Evolutionary conservation across 768 basidiomycete species (phyloP), one percentile per base, ranked within the genome.

Genomic region (Tephrocybe sp.): DNA sequence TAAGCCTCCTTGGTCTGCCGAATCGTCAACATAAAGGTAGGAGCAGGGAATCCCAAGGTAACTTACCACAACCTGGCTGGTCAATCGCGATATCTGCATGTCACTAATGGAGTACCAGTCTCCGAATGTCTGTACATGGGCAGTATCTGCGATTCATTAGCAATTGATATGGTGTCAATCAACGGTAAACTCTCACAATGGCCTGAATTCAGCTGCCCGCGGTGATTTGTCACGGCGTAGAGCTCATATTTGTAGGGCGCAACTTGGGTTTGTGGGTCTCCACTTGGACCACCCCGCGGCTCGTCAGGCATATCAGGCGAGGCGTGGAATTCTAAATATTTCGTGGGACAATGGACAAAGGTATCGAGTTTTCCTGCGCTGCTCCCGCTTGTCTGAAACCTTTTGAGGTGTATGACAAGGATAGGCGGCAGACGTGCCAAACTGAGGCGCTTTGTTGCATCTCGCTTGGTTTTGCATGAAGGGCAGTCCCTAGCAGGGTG

Each of bases 361-460:
- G 95, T 97, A 67, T 98, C 95, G 47, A 98, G 84, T 73, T 98
- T 98, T 72, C 98, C 94, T 32, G 91, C 94, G 68, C 96, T 97
- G 2, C 83, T 84, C 1, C 93, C 93, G 57, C 92, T 89, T 58
- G 85, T 84, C 46, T 90, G 89, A 73, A 97, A 97, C 38, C 94
- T 83, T 64, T 97, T 97, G 35, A 97, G 76, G 61, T 95, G 92
- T 57, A 97, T 91, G 57, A 97, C 73, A 13, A 99, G 77, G 34
- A 99, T 84, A 0, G 96, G 95, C 0, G 96, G 96, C 10, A 98
- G 77, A 14, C 97, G 89, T 4, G 96, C 90, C 22, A 99, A 77
- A 0, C 93, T 89, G 5, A 99, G 79, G 17, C 79, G 83, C 66
- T 98, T 97, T 17, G 85, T 80, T 10, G 96, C 93, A 52, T 82